A percentile compares a stretch with the other conserved stretches of the same genome.
Evolutionary conservation across 148 eudicot genomes (phyloP).

Genomic region (Rhododendron ferrugineum): DNA sequence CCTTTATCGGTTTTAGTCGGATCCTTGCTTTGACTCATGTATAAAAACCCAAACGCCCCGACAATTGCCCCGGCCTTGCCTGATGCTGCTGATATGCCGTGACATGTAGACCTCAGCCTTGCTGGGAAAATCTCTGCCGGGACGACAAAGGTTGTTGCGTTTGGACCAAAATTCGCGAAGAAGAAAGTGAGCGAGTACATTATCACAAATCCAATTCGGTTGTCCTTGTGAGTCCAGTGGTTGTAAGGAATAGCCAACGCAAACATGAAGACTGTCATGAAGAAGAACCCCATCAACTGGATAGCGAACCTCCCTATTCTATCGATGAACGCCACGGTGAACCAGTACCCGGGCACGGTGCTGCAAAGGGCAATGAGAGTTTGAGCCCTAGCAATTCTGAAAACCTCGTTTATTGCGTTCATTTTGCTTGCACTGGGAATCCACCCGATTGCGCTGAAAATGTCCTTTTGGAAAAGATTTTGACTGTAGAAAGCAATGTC

Average conservation of each 20-base stretch:
- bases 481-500: slow-evolving; percentile 68
- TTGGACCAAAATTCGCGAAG: slow-evolving; percentile 67
- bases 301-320: slow-evolving; percentile 52
- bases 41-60: slow-evolving; percentile 60
- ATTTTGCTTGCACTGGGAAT: slow-evolving; percentile 44
- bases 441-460: slow-evolving; percentile 61
- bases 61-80: slow-evolving; percentile 64
- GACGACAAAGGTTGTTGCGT: slow-evolving; percentile 62
- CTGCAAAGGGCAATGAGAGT: slow-evolving; percentile 55
- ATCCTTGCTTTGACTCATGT: slow-evolving; percentile 42
- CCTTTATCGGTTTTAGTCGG: slow-evolving; percentile 44
- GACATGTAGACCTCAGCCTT: slow-evolving; percentile 58
- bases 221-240: slow-evolving; percentile 47
- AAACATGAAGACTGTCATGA: slow-evolving; percentile 63
- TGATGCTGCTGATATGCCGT: slow-evolving; percentile 58
- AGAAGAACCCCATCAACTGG: slow-evolving; percentile 46
- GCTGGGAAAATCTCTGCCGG: slow-evolving; percentile 78
- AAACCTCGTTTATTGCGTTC: slow-evolving; percentile 51
- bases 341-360: slow-evolving; percentile 73
- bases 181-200: slow-evolving; percentile 57
- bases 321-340: slow-evolving; percentile 52
- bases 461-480: slow-evolving; percentile 64
- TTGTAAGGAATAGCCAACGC: slow-evolving; percentile 44
- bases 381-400: slow-evolving; percentile 50
- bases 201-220: slow-evolving; percentile 49